Evolutionary conservation across 768 basidiomycete genomes (phyloP).

Genomic region (Termitomyces sp.): DNA sequence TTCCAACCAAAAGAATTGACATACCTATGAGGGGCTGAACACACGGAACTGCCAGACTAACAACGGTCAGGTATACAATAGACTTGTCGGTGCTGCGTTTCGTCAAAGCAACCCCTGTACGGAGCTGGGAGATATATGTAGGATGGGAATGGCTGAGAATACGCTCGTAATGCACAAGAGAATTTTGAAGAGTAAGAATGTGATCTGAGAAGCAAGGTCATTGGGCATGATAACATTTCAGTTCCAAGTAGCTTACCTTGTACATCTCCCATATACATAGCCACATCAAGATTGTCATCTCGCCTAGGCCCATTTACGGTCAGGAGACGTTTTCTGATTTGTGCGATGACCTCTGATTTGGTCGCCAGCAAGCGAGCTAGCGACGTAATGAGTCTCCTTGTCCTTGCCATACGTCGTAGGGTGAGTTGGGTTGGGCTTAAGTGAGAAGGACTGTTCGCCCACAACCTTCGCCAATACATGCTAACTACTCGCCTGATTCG

Average conservation of each 20-base stretch:
- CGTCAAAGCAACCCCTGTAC: conserved; percentile 53
- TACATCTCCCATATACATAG: conserved; percentile 87
- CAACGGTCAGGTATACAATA: conserved; percentile 61
- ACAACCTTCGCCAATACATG: conserved; percentile 18
- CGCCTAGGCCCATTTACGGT: conserved; percentile 36
- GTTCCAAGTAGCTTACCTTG: conserved; percentile 58
- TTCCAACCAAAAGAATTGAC: conserved; percentile 13
- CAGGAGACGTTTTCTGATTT: conserved; percentile 71
- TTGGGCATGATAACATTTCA: conserved; percentile 1
- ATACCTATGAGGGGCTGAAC: conserved; percentile 58
- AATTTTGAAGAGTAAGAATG: conserved; percentile 81
- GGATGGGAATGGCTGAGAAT: conserved; percentile 88
- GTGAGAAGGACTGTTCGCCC: conserved; percentile 15
- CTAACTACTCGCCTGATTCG: conserved; percentile 30
- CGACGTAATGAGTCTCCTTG: conserved; percentile 75
- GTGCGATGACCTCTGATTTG: conserved; percentile 80
- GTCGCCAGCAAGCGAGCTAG: conserved; percentile 70
- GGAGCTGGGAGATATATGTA: conserved; percentile 76
- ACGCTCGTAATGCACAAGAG: conserved; percentile 82
- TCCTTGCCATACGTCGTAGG: conserved; percentile 75
- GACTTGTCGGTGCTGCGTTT: conserved; percentile 64
- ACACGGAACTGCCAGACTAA: conserved; percentile 65
- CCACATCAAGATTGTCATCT: conserved; percentile 64
- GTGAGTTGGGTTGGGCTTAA: conserved; percentile 41
- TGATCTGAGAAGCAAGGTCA: conserved; percentile 56